Percentiles rank a stretch among this genome's conserved stretches.
phyloP scores from a whole-genome alignment of 2,329 filamentous ascomycete species.

The Monilinia laxa region DNA sequence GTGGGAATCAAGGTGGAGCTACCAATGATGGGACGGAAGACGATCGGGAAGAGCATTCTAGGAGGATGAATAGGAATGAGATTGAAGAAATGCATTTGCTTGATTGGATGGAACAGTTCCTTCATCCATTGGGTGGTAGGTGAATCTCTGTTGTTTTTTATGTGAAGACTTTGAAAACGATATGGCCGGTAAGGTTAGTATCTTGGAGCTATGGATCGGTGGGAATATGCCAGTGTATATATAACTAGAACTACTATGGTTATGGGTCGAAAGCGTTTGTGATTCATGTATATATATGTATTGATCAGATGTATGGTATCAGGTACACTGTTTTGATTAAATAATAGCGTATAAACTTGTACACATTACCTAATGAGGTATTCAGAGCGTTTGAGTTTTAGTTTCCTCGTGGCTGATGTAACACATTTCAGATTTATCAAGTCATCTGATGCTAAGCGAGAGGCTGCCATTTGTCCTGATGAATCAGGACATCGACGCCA shows the following conservation, averaged over 20 bases:
- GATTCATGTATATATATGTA: not conserved
- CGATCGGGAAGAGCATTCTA: not conserved
- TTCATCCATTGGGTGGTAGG: too few relatives aligned
- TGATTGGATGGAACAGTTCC: not conserved
- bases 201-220: not conserved
- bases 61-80: not conserved
- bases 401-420: too few relatives aligned
- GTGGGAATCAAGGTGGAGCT: not conserved
- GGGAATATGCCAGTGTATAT: not conserved
- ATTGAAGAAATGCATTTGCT: not conserved
- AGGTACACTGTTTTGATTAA: too few relatives aligned
- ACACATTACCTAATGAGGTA: too few relatives aligned
- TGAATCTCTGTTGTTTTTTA: not conserved
- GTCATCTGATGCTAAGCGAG: too few relatives aligned
- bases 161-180: too few relatives aligned
- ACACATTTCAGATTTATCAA: too few relatives aligned
- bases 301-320: not conserved
- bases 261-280: not conserved
- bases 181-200: too few relatives aligned
- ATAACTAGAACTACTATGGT: not conserved
- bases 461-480: too few relatives aligned
- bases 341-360: too few relatives aligned
- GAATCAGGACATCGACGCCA: too few relatives aligned
- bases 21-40: not conserved
- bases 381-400: too few relatives aligned